Conservation (phyloP, 23 red algal genomes). For the Gracilaria domingensis region DNA sequence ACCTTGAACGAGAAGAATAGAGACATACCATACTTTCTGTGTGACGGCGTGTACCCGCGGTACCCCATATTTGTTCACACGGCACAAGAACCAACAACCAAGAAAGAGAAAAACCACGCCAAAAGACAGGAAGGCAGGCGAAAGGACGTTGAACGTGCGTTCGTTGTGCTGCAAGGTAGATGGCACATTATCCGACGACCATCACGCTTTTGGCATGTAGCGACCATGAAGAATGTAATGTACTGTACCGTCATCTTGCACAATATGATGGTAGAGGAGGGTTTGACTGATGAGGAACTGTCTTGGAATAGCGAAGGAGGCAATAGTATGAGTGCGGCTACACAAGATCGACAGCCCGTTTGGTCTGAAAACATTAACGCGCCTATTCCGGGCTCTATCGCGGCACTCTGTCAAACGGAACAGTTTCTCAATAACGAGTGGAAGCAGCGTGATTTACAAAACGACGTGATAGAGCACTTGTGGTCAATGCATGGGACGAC, state of each 20-base stretch:
- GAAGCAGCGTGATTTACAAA: neutral
- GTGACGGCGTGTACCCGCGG: constrained; percentile 18
- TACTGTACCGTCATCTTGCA: neutral
- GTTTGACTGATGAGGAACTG: neutral
- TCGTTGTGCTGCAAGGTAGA: neutral
- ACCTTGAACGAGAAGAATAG: neutral
- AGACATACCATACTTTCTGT: neutral
- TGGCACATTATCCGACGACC: neutral
- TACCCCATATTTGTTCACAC: constrained; percentile 8
- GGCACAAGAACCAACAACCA: neutral
- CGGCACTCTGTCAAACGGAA: neutral
- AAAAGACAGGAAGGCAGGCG: neutral
- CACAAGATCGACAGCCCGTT: too few relatives aligned
- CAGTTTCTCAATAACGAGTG: neutral
- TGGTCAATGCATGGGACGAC: neutral
- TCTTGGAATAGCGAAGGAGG: too few relatives aligned
- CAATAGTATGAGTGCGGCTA: too few relatives aligned
- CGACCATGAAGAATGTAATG: neutral
- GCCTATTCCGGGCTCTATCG: too few relatives aligned
- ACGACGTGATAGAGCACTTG: neutral
- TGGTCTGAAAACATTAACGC: too few relatives aligned
- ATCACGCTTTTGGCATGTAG: neutral
- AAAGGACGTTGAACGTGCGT: constrained; percentile 18
- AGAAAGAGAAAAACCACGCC: neutral
- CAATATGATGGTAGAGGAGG: neutral